Evolutionary conservation across 306 rosid genomes (phyloP).

Genomic region (Spatholobus suberectus): DNA sequence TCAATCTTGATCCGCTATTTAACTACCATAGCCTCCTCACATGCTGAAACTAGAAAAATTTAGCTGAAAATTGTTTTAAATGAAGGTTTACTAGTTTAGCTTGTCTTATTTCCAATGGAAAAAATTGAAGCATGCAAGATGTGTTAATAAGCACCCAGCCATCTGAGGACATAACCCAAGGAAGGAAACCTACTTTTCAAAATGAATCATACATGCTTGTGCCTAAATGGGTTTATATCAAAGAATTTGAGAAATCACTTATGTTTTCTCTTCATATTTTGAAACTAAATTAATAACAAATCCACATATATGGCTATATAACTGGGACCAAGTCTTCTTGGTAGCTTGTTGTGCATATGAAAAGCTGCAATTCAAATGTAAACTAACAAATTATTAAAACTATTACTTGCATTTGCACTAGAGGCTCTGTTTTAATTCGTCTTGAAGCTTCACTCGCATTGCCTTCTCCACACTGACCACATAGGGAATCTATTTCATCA

Average conservation of each 20-base stretch:
- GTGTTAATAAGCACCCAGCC: conserved; percentile 6
- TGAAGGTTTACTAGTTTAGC: neutral
- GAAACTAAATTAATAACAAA: neutral
- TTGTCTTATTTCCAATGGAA: neutral
- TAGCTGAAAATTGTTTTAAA: neutral
- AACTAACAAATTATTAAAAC: conserved; percentile 25
- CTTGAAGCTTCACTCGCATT: conserved; percentile 99
- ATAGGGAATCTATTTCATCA: conserved; percentile 96
- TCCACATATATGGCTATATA: neutral
- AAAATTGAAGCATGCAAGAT: conserved; percentile 3
- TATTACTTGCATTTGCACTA: conserved; percentile 99
- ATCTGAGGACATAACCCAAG: neutral
- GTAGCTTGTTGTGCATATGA: conserved; percentile 5
- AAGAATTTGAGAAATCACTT: conserved; percentile 2
- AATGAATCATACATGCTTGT: conserved; percentile 7
- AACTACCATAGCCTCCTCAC: neutral
- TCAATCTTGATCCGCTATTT: conserved; percentile 9
- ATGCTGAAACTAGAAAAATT: conserved; percentile 12
- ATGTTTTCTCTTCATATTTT: neutral
- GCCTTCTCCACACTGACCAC: conserved; percentile 99
- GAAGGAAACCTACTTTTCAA: conserved; percentile 16
- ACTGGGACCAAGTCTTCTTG: neutral
- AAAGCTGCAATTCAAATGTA: conserved; percentile 20
- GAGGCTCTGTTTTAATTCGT: conserved; percentile 95
- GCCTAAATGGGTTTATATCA: conserved; percentile 2